Evolutionary conservation across 106 monocot species (phyloP).

Genomic region (Dendrobium huoshanense): DNA sequence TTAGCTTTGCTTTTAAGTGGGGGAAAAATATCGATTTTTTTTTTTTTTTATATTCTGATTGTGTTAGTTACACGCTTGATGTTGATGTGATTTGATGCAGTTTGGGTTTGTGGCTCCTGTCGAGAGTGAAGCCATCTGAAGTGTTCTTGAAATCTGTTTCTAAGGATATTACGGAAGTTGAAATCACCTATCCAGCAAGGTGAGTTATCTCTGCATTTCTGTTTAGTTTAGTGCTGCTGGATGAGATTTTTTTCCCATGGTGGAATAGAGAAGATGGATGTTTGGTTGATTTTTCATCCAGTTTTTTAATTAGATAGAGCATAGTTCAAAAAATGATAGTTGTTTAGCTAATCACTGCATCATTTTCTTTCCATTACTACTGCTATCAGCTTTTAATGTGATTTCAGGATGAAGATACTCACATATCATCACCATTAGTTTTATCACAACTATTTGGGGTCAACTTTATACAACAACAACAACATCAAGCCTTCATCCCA

Average conservation of each 20-base stretch:
- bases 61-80: background rate
- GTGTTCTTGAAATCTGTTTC: constrained; percentile 78
- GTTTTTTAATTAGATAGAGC: background rate
- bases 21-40: background rate
- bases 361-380: background rate
- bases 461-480: background rate
- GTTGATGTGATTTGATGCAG: constrained; percentile 34
- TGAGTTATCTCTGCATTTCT: constrained; percentile 19
- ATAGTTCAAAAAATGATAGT: background rate
- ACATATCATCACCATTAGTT: background rate
- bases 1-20: background rate
- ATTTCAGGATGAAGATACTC: background rate
- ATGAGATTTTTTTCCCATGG: background rate
- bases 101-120: constrained; percentile 72
- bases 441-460: background rate
- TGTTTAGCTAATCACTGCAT: background rate
- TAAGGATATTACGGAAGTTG: constrained; percentile 69
- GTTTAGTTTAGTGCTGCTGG: background rate
- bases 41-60: constrained; percentile 1
- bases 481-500: no score
- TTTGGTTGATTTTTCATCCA: background rate
- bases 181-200: constrained; percentile 78
- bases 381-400: background rate
- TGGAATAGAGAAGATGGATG: background rate
- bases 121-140: constrained; percentile 80